These are phyloP conservation scores for Alternaria arborescens DNA, from an alignment of 2,329 filamentous ascomycete genomes.

Conservation along the genomic window DNA sequence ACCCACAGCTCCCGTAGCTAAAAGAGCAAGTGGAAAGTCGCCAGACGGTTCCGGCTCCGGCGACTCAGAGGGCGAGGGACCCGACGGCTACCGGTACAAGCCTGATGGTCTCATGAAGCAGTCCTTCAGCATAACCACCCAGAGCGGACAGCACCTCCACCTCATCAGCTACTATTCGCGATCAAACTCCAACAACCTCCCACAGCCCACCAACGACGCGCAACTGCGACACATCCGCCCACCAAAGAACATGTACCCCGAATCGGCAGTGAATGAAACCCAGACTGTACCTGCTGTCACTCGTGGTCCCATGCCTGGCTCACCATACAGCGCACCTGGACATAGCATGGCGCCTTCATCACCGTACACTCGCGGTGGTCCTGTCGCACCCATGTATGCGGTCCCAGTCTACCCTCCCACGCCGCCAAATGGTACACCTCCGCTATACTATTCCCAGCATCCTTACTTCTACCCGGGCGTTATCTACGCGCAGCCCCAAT, in stretches of 20 bases:
- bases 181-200: slow-evolving; percentile 77
- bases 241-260: slow-evolving; percentile 94
- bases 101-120: slow-evolving; percentile 98
- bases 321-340: slow-evolving; percentile 62
- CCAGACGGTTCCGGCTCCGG: slow-evolving; percentile 82
- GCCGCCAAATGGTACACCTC: slow-evolving; percentile 54
- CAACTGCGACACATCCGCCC: slow-evolving; percentile 82
- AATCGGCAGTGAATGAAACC: slow-evolving; percentile 89
- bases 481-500: slow-evolving; percentile 45
- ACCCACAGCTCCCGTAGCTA: slow-evolving; percentile 53
- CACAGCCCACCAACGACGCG: slow-evolving; percentile 83
- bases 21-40: slow-evolving; percentile 69
- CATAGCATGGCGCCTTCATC: slow-evolving; percentile 64
- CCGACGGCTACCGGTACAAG: slow-evolving; percentile 65
- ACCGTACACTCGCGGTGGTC: slow-evolving; percentile 55
- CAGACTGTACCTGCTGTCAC: slow-evolving; percentile 83
- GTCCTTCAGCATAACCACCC: slow-evolving; percentile 98
- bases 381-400: slow-evolving; percentile 52
- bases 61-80: slow-evolving; percentile 79
- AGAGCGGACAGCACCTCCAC: slow-evolving; percentile 87
- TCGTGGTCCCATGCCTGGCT: slow-evolving; percentile 71
- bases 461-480: slow-evolving; percentile 44
- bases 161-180: slow-evolving; percentile 96
- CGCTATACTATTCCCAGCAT: slow-evolving; percentile 50
- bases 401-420: slow-evolving; percentile 54